These are phyloP conservation scores for Blastocladiella emersonii DNA, from an alignment of 371 early-diverging fungal species.

Conservation along the genomic window DNA sequence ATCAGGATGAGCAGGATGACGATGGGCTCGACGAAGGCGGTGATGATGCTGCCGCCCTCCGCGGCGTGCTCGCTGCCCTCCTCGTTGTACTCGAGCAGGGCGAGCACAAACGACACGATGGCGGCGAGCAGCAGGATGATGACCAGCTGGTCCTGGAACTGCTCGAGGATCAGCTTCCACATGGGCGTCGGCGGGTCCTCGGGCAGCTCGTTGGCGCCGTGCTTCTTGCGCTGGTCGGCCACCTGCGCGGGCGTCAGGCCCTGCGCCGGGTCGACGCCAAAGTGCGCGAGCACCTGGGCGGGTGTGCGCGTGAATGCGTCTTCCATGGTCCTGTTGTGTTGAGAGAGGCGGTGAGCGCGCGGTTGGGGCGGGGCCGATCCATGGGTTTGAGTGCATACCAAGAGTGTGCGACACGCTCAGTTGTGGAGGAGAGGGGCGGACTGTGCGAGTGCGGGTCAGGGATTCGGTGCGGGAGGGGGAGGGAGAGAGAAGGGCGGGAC, in stretches of 20 bases:
- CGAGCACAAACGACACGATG: slow-evolving; percentile 78
- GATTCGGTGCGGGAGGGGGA: too few relatives aligned
- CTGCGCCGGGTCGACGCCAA: slow-evolving; percentile 37
- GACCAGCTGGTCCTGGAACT: slow-evolving; percentile 95
- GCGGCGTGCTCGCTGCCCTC: slow-evolving; percentile 6
- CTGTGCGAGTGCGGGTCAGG: too few relatives aligned
- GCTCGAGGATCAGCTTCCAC: slow-evolving; percentile 82
- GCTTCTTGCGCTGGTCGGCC: slow-evolving; percentile 30
- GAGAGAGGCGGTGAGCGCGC: too few relatives aligned
- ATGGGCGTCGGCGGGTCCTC: slow-evolving; percentile 78
- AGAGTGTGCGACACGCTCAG: too few relatives aligned
- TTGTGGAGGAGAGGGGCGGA: too few relatives aligned
- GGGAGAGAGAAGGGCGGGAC: too few relatives aligned
- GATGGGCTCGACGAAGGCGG: slow-evolving; percentile 92
- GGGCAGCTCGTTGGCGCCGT: slow-evolving; percentile 65
- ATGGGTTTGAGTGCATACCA: too few relatives aligned
- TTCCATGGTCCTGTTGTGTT: slow-evolving; percentile 30
- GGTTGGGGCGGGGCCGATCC: too few relatives aligned
- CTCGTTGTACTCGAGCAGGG: slow-evolving; percentile 62
- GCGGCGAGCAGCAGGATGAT: slow-evolving; percentile 85
- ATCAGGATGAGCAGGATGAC: slow-evolving; percentile 92
- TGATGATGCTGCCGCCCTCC: slow-evolving; percentile 11
- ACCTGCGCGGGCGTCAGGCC: slow-evolving; percentile 51
- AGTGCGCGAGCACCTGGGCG: slow-evolving; percentile 47
- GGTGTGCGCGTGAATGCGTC: slow-evolving; percentile 45